These are phyloP conservation scores for Eucalyptus virginea DNA, from an alignment of 345 rosid species.

Conservation along the genomic window DNA sequence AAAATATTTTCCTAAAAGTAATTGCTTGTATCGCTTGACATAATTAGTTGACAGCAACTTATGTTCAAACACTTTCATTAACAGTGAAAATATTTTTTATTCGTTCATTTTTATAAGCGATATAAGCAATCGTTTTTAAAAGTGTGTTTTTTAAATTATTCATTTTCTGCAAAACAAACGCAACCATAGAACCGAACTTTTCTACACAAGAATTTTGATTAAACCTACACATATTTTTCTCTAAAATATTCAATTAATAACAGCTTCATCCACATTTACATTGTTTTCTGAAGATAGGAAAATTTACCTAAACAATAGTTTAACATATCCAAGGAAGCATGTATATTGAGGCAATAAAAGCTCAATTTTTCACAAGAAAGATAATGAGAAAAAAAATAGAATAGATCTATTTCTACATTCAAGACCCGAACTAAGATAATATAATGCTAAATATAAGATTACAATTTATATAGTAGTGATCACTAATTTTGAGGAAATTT, in stretches of 20 bases:
- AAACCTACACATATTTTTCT: neutral
- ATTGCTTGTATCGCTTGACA: neutral
- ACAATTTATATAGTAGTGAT: neutral
- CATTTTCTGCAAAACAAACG: neutral
- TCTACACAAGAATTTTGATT: neutral
- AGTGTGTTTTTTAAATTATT: neutral
- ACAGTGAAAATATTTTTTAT: neutral
- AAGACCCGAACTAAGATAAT: neutral
- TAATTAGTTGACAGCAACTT: neutral
- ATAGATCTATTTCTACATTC: neutral
- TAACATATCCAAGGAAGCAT: neutral
- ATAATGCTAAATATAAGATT: neutral
- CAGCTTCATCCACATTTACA: neutral
- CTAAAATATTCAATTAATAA: neutral
- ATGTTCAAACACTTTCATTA: neutral
- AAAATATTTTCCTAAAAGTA: neutral
- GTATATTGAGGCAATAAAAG: neutral
- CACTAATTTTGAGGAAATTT: neutral
- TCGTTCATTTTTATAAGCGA: accelerated
- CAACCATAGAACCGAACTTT: accelerated
- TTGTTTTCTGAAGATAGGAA: neutral
- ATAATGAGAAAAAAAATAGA: neutral
- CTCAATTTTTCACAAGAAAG: neutral
- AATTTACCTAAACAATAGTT: neutral
- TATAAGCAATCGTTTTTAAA: too few species aligned